Percentiles rank a stretch among this genome's conserved stretches.
Evolutionary conservation across 108 stramenopile genomes (phyloP).

Genomic region (Cyclostephanos tholiformis): DNA sequence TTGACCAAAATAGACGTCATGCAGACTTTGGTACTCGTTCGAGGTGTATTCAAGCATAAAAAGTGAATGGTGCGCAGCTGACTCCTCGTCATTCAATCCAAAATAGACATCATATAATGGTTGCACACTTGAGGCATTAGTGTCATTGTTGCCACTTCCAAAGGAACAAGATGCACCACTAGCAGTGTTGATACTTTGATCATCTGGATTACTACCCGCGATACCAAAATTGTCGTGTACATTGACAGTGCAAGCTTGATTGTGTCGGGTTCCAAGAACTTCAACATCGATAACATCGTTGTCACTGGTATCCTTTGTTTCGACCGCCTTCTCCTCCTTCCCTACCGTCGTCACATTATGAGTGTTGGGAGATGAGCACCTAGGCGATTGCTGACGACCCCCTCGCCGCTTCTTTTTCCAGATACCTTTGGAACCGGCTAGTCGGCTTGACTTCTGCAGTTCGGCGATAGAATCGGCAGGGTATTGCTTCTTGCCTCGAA

Average conservation of each 20-base stretch:
- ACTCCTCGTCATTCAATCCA: conserved; percentile 5
- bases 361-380: not conserved
- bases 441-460: not conserved
- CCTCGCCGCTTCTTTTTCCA: not conserved
- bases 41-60: not conserved
- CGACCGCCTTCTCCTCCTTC: not conserved
- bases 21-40: not conserved
- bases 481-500: not conserved
- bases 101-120: conserved; percentile 12
- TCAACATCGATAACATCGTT: not conserved
- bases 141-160: conserved; percentile 4
- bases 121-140: not conserved
- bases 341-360: not conserved
- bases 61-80: not conserved
- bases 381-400: not conserved
- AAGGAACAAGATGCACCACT: conserved; percentile 6
- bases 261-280: not conserved
- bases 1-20: conserved; percentile 16
- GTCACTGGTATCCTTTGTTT: not conserved
- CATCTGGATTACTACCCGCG: not conserved
- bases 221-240: not conserved
- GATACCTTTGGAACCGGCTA: not conserved
- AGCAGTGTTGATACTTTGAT: not conserved
- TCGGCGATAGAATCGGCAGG: not conserved
- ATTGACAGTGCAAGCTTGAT: not conserved